Evolutionary conservation across 768 basidiomycete species (phyloP).

Genomic region (Pleurotus tuber-regium): DNA sequence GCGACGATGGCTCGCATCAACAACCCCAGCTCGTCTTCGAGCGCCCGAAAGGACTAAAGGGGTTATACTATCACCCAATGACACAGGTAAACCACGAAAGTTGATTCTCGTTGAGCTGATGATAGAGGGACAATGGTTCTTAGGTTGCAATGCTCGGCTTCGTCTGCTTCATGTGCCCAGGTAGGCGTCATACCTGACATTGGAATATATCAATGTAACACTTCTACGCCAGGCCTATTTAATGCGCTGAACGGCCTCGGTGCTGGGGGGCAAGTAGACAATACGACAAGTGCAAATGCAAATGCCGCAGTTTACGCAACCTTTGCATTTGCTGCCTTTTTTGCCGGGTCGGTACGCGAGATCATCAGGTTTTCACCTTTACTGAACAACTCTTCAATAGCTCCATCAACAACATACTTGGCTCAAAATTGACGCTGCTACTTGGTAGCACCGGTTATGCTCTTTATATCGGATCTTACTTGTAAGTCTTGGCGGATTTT

Average conservation of each 20-base stretch:
- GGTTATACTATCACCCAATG: conserved; percentile 50
- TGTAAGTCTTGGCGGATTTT: conserved; percentile 56
- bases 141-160: conserved; percentile 62
- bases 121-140: neutral
- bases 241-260: conserved; percentile 81
- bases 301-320: conserved; percentile 65
- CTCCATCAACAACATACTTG: conserved; percentile 79
- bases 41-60: conserved; percentile 43
- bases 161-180: conserved; percentile 63
- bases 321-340: conserved; percentile 42
- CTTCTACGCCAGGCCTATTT: conserved; percentile 57
- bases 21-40: conserved; percentile 23
- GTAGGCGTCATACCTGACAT: conserved; percentile 27
- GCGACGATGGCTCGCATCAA: conserved; percentile 2
- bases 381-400: conserved; percentile 29
- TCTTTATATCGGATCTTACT: conserved; percentile 68
- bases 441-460: conserved; percentile 75
- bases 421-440: conserved; percentile 66
- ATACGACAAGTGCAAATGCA: conserved; percentile 65
- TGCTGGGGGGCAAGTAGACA: conserved; percentile 71
- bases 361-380: neutral
- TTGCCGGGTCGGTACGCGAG: conserved; percentile 23
- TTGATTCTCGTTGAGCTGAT: neutral
- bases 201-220: neutral
- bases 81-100: conserved; percentile 34